These are phyloP conservation scores for Dalbergia cochinchinensis DNA, from an alignment of 306 rosid genomes.

Conservation along the genomic window DNA sequence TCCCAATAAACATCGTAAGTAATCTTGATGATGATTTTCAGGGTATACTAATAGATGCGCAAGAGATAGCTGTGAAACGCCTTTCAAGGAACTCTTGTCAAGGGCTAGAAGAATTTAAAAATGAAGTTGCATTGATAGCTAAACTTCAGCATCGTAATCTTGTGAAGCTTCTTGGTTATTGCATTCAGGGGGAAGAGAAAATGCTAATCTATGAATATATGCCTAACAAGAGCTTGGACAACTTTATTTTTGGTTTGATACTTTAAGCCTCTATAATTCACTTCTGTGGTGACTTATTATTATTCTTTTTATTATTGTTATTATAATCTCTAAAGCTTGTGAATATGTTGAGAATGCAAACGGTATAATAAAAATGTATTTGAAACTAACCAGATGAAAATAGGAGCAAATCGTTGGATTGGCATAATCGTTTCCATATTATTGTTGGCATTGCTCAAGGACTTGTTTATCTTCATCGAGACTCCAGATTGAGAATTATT, in stretches of 20 bases:
- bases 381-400: neutral
- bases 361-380: no score
- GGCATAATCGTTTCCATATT: conserved; percentile 27
- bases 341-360: no score
- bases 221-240: conserved; percentile 38
- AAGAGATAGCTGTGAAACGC: conserved; percentile 20
- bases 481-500: conserved; percentile 6
- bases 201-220: conserved; percentile 16
- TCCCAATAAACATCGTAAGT: neutral
- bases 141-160: conserved; percentile 41
- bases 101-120: conserved; percentile 23
- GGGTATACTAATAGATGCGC: conserved; percentile 10
- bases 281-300: neutral
- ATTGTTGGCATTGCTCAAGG: conserved; percentile 8
- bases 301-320: no score
- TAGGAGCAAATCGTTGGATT: conserved; percentile 29
- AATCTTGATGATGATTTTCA: neutral
- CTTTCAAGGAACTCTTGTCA: neutral
- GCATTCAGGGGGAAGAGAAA: neutral
- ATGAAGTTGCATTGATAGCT: neutral
- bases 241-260: conserved; percentile 38
- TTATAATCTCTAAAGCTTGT: no score
- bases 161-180: conserved; percentile 14
- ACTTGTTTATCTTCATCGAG: conserved; percentile 17
- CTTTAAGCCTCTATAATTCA: no score